These are phyloP conservation scores for Boletellus ananas DNA, from an alignment of 768 basidiomycete species.

Conservation along the genomic window DNA sequence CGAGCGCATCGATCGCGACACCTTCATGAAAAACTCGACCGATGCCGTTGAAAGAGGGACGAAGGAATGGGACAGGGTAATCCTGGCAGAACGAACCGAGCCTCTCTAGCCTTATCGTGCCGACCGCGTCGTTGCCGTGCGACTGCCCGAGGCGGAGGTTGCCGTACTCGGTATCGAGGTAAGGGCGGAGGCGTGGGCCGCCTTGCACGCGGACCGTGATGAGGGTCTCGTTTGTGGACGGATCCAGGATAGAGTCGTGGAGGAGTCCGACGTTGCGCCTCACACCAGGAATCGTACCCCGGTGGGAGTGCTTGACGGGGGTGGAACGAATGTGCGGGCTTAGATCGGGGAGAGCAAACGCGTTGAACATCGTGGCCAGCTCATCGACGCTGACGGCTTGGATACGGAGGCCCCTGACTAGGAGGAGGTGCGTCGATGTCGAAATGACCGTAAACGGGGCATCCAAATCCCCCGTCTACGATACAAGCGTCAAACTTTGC, in stretches of 20 bases:
- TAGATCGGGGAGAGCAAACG: slow-evolving; percentile 8
- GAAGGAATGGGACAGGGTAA: background rate
- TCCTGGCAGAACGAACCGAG: background rate
- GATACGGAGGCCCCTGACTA: slow-evolving; percentile 6
- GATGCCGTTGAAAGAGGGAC: slow-evolving; percentile 11
- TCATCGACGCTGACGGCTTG: background rate
- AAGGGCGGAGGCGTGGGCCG: background rate
- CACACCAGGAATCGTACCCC: slow-evolving; percentile 6
- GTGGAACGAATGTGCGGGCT: background rate
- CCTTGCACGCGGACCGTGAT: slow-evolving; percentile 7
- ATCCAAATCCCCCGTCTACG: background rate
- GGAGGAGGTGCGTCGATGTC: slow-evolving; percentile 20
- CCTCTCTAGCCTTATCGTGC: slow-evolving; percentile 7
- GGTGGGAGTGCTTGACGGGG: slow-evolving; percentile 10
- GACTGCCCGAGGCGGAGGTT: slow-evolving; percentile 3
- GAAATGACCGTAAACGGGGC: slow-evolving; percentile 3
- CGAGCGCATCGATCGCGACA: background rate
- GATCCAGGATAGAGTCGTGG: slow-evolving; percentile 9
- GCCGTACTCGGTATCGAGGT: background rate
- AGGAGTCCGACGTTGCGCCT: background rate
- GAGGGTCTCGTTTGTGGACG: slow-evolving; percentile 7
- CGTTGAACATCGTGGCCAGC: slow-evolving; percentile 12
- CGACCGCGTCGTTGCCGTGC: background rate
- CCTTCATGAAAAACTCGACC: slow-evolving; percentile 6
- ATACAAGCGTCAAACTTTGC: background rate